Evolutionary conservation across 441 rosid species (phyloP), one percentile per base, ranked within the genome.

Genomic region (Croton setiger): DNA sequence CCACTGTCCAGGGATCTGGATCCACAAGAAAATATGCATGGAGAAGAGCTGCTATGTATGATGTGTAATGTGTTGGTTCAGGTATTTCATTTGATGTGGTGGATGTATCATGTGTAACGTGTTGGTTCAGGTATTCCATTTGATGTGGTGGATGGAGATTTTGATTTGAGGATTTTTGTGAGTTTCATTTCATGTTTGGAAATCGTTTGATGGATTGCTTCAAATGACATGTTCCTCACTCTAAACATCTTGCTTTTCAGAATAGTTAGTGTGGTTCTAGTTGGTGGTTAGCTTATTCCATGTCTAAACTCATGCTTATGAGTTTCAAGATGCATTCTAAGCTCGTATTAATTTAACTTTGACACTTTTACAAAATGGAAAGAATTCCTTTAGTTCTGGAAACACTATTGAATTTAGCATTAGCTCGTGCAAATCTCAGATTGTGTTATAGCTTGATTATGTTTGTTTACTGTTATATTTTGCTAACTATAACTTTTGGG

Each of bases 11-110:
- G 84, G 86, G 96, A 91, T 73, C 81, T 93, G 84, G 99, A 93
- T 80, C 87, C 85, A 60, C 98, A 91, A 75, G 98, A 96, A 84
- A 89, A 84, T 76, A 87, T 96, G 91, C 88, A 89, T 65, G 98
- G 99, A 37, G 98, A 91, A 83, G 99, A 96, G 83, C 87, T 96
- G 72, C 79, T 96, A 68, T 82, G 90, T 70, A 79, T 89, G 79
- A 82, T 80, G 5, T 84, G 90, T 84, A 91, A 84, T 79, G 78
- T 81, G 69, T 84, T 93, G 82, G 91, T 96, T 81, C 96, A 93
- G 98, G 99, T 96, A 85, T 72, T 53, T 36, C 35, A 60, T 45
- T 58, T 76, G 36, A 53, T 57, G 44, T 68, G 10, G 51, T 52
- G 5, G 31, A 18, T 57, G 49, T n/a, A n/a, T n/a, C n/a, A 82